phyloP scores from a whole-genome alignment of 2,329 filamentous ascomycete genomes.

The Tolypocladium endophyticum region DNA sequence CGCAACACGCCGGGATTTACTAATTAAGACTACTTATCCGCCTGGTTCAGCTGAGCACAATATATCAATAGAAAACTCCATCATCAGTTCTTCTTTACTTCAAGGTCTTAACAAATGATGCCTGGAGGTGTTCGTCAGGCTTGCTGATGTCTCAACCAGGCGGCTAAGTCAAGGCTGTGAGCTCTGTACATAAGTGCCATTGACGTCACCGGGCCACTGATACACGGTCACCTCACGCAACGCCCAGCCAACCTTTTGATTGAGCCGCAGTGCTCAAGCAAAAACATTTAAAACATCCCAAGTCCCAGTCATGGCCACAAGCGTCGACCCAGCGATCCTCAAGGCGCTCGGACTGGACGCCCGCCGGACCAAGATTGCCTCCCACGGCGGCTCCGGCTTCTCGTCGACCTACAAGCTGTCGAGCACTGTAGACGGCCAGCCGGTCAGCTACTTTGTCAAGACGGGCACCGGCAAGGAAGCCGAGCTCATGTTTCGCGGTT shows the following conservation, averaged over 20 bases:
- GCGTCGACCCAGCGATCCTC: conserved; percentile 52
- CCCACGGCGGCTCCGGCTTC: conserved; percentile 58
- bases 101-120: no score
- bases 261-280: neutral
- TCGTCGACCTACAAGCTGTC: conserved; percentile 54
- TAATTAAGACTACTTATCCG: neutral
- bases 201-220: neutral
- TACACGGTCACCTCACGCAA: neutral
- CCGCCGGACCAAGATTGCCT: conserved; percentile 40
- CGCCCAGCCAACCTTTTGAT: neutral
- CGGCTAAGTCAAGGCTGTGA: neutral
- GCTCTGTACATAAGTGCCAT: neutral
- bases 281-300: no score
- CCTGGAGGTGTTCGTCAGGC: neutral
- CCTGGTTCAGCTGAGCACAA: neutral
- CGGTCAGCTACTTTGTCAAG: conserved; percentile 61
- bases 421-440: conserved; percentile 33
- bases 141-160: neutral
- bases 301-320: conserved; percentile 26
- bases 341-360: conserved; percentile 49
- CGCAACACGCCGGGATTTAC: neutral
- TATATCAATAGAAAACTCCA: neutral
- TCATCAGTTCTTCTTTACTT: neutral
- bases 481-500: conserved; percentile 60
- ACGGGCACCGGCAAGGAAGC: conserved; percentile 50